A percentile compares a stretch with the other conserved stretches of the same genome.
These are phyloP conservation scores for Clarireedia homoeocarpa DNA, from an alignment of 2,329 filamentous ascomycete species.

Conservation along the genomic window DNA sequence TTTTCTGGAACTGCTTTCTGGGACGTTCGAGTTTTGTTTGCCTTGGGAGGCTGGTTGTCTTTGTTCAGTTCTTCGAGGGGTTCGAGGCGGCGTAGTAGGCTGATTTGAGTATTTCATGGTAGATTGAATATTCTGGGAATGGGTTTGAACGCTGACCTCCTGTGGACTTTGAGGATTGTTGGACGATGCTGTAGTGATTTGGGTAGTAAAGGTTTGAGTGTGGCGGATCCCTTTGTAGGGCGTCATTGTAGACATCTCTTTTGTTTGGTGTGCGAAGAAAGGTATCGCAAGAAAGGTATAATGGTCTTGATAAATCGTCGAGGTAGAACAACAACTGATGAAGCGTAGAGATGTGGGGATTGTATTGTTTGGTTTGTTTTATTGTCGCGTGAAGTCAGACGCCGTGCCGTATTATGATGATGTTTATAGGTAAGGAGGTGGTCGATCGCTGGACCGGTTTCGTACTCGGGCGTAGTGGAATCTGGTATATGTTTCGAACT, in stretches of 20 bases:
- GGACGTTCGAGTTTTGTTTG: constrained; percentile 13
- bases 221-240: constrained; percentile 31
- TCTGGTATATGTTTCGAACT: constrained; percentile 12
- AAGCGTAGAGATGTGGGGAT: background rate
- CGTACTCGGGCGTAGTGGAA: constrained; percentile 14
- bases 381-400: background rate
- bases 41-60: constrained; percentile 15
- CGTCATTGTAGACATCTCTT: constrained; percentile 39
- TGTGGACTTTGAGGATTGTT: constrained; percentile 37
- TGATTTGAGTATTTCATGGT: constrained; percentile 17
- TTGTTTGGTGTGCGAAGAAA: constrained; percentile 16
- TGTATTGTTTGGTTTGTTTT: background rate
- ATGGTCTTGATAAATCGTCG: constrained; percentile 19
- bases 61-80: constrained; percentile 23
- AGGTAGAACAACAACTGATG: constrained; percentile 12
- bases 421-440: constrained; percentile 16
- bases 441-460: constrained; percentile 18
- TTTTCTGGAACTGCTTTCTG: constrained; percentile 25
- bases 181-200: constrained; percentile 20
- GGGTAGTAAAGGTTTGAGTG: constrained; percentile 23
- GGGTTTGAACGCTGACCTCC: constrained; percentile 34
- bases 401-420: constrained; percentile 1
- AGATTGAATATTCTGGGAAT: constrained; percentile 30
- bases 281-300: constrained; percentile 40
- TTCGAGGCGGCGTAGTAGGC: constrained; percentile 29